Percentiles rank a stretch among this genome's conserved stretches.
These are phyloP conservation scores for Xanthoconium separans DNA, from an alignment of 1,284 basidiomycete genomes.

Conservation along the genomic window DNA sequence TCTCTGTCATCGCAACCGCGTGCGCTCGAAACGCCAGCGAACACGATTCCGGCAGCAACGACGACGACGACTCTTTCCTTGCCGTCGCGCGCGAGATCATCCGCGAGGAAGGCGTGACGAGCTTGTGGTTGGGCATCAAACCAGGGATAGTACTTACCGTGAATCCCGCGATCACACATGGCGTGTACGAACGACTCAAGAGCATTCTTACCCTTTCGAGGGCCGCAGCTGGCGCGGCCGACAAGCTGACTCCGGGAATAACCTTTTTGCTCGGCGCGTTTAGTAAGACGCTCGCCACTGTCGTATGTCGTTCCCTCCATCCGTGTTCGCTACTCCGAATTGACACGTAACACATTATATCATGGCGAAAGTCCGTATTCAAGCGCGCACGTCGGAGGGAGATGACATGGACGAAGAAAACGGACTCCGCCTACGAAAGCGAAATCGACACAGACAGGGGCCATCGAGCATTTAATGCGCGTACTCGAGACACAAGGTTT, in stretches of 20 bases:
- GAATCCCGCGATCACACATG: conserved; percentile 99
- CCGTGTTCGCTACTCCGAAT: not conserved
- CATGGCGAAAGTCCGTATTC: conserved; percentile 97
- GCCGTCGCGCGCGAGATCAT: conserved; percentile 86
- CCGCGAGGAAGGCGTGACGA: conserved; percentile 87
- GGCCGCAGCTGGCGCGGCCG: conserved; percentile 43
- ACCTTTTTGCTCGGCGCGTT: conserved; percentile 89
- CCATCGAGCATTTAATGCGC: conserved; percentile 72
- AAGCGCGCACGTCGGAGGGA: conserved; percentile 68
- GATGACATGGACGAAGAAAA: conserved; percentile 40
- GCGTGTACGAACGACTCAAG: conserved; percentile 92
- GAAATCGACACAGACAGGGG: conserved; percentile 60
- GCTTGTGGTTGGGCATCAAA: conserved; percentile 93
- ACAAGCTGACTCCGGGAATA: conserved; percentile 76
- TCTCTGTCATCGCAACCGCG: conserved; percentile 90
- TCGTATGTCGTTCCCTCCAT: conserved; percentile 55
- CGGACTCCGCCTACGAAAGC: conserved; percentile 33
- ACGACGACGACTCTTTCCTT: conserved; percentile 67
- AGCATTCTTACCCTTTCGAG: conserved; percentile 57
- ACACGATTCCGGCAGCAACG: not conserved
- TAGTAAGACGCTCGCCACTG: conserved; percentile 94
- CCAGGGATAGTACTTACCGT: conserved; percentile 92
- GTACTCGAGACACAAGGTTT: conserved; percentile 79
- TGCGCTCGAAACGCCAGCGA: conserved; percentile 6
- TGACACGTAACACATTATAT: conserved; percentile 56